Base-by-base conservation (phyloP, 352 stramenopile species). In the Pythium dissotocum region DNA sequence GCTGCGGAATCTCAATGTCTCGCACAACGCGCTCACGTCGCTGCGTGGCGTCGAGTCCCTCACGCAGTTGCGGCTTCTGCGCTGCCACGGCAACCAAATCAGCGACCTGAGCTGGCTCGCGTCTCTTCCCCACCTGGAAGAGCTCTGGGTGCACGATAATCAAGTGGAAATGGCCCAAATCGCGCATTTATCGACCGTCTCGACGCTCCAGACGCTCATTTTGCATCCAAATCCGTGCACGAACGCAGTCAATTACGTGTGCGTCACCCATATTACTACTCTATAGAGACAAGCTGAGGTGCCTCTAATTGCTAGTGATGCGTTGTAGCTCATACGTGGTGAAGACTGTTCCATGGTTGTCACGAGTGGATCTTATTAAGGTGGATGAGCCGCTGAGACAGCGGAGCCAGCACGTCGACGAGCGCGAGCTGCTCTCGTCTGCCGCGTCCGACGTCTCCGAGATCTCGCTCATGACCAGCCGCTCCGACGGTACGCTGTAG, bases 171-270 rank as follows among this genome's bases (percentile, higher is more conserved):
- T 55, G 14, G 52, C 75, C 0, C 76, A 92, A 61, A 59, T 94
- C 18, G 63, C 69, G 33, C 73, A 86, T 58, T 61, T 94, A 21
- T 67, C 76, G 51, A n/a, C 73, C 8, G 70, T 90, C 2, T 61
- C 49, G 2, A 66, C 75, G 42, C 75, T 94, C 13, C 67, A 74
- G 36, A 84, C 72, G 18, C 70, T 94, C 18, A 65, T 90, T 26
- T 51, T 92, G 9, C 82, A 90, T 33, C 79, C 83, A 18, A 94
- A 94, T 70, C 85, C 85, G 28, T 92, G 82, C 66, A 90, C 83
- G 0, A 68, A 86, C 18, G 52, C 46, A 18, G 58, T 73, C 8
- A 72, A 80, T 16, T 91, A 89, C 60, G 54, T 79, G 85, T 90
- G 61, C 24, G 75, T 72, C 28, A 4, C 4, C 28, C 28, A 30